Percentiles rank a stretch among this genome's conserved stretches.
These are phyloP conservation scores for Monascus ruber DNA, from an alignment of 2,329 filamentous ascomycete genomes.

Conservation along the genomic window DNA sequence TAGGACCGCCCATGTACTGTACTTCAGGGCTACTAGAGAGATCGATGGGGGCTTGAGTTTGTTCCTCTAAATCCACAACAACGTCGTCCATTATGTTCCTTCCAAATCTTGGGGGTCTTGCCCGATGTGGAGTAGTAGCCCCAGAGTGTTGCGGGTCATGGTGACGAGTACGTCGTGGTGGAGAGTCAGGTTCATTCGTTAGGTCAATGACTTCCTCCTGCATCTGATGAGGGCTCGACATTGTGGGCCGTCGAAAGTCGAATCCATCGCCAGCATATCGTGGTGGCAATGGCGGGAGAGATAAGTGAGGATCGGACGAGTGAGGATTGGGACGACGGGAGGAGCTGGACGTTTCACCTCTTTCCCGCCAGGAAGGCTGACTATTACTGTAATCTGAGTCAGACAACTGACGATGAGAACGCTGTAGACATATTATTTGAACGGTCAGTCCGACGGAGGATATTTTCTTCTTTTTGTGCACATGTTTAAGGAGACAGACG, in stretches of 20 bases:
- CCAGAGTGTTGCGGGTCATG: slow-evolving; percentile 5
- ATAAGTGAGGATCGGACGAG: slow-evolving; percentile 8
- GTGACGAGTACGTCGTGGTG: slow-evolving; percentile 9
- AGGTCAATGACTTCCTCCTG: slow-evolving; percentile 34
- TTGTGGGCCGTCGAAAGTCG: slow-evolving; percentile 43
- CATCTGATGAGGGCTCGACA: slow-evolving; percentile 22
- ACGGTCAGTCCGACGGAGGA: neutral
- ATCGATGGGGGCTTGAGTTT: slow-evolving; percentile 9
- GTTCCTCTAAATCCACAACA: slow-evolving; percentile 31
- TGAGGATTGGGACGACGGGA: slow-evolving; percentile 7
- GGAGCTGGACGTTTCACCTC: slow-evolving; percentile 13
- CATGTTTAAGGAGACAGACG: neutral
- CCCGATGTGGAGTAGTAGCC: slow-evolving; percentile 8
- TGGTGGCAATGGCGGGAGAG: slow-evolving; percentile 19
- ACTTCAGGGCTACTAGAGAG: slow-evolving; percentile 36
- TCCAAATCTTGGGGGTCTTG: slow-evolving; percentile 21
- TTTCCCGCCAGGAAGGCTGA: slow-evolving; percentile 14
- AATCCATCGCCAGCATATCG: slow-evolving; percentile 42
- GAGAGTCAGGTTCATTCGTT: slow-evolving; percentile 34
- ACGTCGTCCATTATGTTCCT: slow-evolving; percentile 27
- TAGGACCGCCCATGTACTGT: slow-evolving; percentile 25
- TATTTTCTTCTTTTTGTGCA: no score
- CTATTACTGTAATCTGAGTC: slow-evolving; percentile 15
- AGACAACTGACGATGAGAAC: slow-evolving; percentile 26
- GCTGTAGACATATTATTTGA: slow-evolving; percentile 11